Base-by-base conservation (phyloP, 2,329 filamentous ascomycete genomes). In the Penicillium sp. region DNA sequence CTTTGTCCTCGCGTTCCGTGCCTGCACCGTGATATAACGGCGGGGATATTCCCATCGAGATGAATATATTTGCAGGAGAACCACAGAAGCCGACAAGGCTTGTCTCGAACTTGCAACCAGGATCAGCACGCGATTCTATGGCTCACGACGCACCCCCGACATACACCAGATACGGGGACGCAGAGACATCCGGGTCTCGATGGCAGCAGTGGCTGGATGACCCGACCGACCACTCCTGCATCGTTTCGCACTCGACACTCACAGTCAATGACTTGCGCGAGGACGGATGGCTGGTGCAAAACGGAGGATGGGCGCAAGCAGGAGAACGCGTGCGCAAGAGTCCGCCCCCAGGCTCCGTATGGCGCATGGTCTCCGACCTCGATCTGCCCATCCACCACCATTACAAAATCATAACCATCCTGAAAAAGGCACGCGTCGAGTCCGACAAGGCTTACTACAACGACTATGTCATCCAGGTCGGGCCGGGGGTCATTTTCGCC, bases 191-290 rank as follows among this genome's bases (percentile, higher is more conserved):
- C 33, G 26, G 39, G 15, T 4, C 13, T 4, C 16, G 18, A 28
- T 5, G 11, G 11, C 7, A 16, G 17, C 11, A 37, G 70, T 60
- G 4, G 13, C 26, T 29, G 7, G 26, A 31, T 31, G 7, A 14
- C 28, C 28, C 28, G 14, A n/a, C 7, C 13, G 26, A 23, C 21
- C 7, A 7, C 7, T 23, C 21, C 7, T 7, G 21, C 21, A 23
- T 7, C 7, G 21, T 23, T 1, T 7, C 7, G 11, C 21, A 7
- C 7, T 23, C 21, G 7, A 23, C 7, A 23, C 7, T 23, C 21
- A 23, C 21, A 7, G 21, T 23, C 7, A 23, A 23, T 7, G 11
- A 7, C 7, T 11, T 23, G 11, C 21, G 7, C 7, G 21, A 23
- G 7, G 21, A 23, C 21, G 21, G 21, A 11, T 23, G 21, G 21